phyloP scores from a whole-genome alignment of 2,329 filamentous ascomycete species.

The Claviceps pusilla region DNA sequence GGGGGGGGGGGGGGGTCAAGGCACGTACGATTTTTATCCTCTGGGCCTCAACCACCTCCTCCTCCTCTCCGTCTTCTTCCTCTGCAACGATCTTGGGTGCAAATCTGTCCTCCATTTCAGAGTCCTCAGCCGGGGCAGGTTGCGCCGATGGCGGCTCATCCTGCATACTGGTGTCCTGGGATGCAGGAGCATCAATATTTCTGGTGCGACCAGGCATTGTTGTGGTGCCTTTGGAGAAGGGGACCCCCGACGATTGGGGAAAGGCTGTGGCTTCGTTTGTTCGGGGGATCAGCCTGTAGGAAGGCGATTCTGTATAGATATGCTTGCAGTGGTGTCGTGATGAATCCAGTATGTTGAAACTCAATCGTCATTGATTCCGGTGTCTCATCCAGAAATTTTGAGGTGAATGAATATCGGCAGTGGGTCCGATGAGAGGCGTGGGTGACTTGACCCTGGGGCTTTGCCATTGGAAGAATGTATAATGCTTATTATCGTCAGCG shows the following conservation, averaged over 20 bases:
- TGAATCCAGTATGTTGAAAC: neutral
- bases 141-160: constrained; percentile 27
- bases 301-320: neutral
- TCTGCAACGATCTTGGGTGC: constrained; percentile 15
- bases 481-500: neutral
- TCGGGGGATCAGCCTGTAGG: too few species aligned
- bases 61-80: constrained; percentile 25
- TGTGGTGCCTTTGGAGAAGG: neutral
- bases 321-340: neutral
- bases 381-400: constrained; percentile 6
- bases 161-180: constrained; percentile 28
- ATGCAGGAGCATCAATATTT: constrained; percentile 15
- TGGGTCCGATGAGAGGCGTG: neutral
- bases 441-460: neutral
- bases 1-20: neutral
- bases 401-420: neutral
- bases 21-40: constrained; percentile 45
- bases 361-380: neutral
- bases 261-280: neutral
- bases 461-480: neutral
- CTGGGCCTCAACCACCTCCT: constrained; percentile 35
- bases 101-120: constrained; percentile 14
- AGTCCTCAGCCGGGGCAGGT: constrained; percentile 19
- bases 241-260: neutral
- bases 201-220: constrained; percentile 27